These are phyloP conservation scores for Leishmania arabica DNA, from an alignment of 208 protist species.

Conservation along the genomic window DNA sequence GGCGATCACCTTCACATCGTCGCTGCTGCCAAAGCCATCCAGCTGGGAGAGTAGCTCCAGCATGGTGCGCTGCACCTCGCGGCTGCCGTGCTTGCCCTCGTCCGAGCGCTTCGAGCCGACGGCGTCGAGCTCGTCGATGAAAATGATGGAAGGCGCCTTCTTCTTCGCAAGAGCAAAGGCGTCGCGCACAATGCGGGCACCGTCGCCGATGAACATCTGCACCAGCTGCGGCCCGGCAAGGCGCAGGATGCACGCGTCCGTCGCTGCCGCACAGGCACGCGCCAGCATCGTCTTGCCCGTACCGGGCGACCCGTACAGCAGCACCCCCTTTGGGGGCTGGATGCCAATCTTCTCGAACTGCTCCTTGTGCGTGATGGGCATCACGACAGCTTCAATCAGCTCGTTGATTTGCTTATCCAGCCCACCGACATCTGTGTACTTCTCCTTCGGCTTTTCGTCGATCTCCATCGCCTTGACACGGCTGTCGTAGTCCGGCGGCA, in stretches of 20 bases:
- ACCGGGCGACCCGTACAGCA: constrained; percentile 98
- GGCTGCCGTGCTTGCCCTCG: constrained; percentile 97
- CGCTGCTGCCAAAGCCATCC: constrained; percentile 98
- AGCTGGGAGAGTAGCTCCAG: constrained; percentile 99
- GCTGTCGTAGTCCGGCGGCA: constrained; percentile 99
- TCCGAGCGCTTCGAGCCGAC: constrained; percentile 99
- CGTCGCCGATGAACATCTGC: constrained; percentile 98
- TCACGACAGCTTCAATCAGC: constrained; percentile 98
- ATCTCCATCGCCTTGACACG: constrained; percentile 99
- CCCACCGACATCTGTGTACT: constrained; percentile 99
- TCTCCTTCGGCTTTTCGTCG: constrained; percentile 99
- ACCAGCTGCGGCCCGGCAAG: constrained; percentile 99
- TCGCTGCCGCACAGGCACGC: constrained; percentile 98
- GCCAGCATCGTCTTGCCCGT: constrained; percentile 99
- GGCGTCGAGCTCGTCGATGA: constrained; percentile 99
- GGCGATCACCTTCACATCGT: constrained; percentile 99
- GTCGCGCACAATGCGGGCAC: constrained; percentile 99
- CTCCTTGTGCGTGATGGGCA: constrained; percentile 99
- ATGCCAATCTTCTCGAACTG: constrained; percentile 99
- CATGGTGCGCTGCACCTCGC: constrained; percentile 99
- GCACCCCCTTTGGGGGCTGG: constrained; percentile 98
- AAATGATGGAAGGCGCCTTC: constrained; percentile 99
- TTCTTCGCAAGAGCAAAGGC: constrained; percentile 99
- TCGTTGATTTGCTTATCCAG: constrained; percentile 99
- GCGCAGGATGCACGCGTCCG: constrained; percentile 99